phyloP scores from a whole-genome alignment of 768 basidiomycete species.

The Pholiota microspora region DNA sequence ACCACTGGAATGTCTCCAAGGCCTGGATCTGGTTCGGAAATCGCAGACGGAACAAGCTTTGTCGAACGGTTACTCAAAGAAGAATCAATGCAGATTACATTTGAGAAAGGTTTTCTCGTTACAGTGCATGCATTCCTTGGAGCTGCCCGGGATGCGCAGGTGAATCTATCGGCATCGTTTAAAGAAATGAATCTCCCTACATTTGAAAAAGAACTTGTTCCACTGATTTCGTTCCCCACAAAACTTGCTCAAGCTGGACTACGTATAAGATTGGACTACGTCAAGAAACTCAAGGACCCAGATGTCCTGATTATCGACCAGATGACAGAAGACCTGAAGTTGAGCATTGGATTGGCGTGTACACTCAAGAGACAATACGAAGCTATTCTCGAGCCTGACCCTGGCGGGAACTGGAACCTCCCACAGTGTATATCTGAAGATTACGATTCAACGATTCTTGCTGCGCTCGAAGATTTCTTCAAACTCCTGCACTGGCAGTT shows the following conservation, averaged over 20 bases:
- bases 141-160: slow-evolving; percentile 82
- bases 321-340: slow-evolving; percentile 88
- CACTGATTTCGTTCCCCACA: slow-evolving; percentile 94
- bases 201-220: slow-evolving; percentile 85
- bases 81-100: slow-evolving; percentile 92
- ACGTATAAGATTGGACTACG: slow-evolving; percentile 85
- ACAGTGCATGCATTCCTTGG: slow-evolving; percentile 87
- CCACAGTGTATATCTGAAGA: slow-evolving; percentile 87
- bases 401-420: slow-evolving; percentile 83
- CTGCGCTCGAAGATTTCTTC: slow-evolving; percentile 89
- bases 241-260: slow-evolving; percentile 90
- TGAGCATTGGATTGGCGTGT: slow-evolving; percentile 88
- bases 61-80: slow-evolving; percentile 94
- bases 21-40: slow-evolving; percentile 34
- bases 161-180: slow-evolving; percentile 74
- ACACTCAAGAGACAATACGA: slow-evolving; percentile 95
- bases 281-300: slow-evolving; percentile 84
- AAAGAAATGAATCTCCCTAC: slow-evolving; percentile 88
- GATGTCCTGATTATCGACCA: slow-evolving; percentile 91
- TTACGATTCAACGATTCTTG: slow-evolving; percentile 87
- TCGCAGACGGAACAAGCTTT: slow-evolving; percentile 77
- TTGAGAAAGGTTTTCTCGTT: slow-evolving; percentile 85
- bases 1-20: slow-evolving; percentile 23
- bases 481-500: slow-evolving; percentile 93
- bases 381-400: slow-evolving; percentile 85